A percentile compares a stretch with the other conserved stretches of the same genome.
Evolutionary conservation across 768 basidiomycete genomes (phyloP).

Genomic region (Termitomyces bulborhizus): DNA sequence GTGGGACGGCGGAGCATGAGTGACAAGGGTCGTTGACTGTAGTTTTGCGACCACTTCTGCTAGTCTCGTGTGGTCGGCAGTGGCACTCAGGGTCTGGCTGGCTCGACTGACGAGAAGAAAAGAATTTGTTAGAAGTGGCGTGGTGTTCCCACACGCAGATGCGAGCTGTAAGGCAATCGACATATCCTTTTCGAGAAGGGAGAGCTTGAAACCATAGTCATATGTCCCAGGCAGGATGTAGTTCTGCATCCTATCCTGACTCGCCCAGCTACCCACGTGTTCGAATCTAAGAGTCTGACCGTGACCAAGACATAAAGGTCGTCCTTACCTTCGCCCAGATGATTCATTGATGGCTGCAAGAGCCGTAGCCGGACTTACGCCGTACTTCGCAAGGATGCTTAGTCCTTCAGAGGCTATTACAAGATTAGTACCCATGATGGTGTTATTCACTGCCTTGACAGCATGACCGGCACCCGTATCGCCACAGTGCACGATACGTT

Average conservation of each 20-base stretch:
- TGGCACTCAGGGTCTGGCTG: not conserved
- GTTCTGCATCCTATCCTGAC: slow-evolving; percentile 1
- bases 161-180: slow-evolving; percentile 7
- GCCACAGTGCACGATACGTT: slow-evolving; percentile 4
- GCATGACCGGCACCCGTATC: slow-evolving; percentile 9
- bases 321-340: slow-evolving; percentile 7
- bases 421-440: slow-evolving; percentile 7
- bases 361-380: not conserved
- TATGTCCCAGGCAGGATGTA: slow-evolving; percentile 8
- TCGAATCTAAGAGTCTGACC: not conserved
- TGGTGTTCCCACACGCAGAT: slow-evolving; percentile 2
- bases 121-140: slow-evolving; percentile 5
- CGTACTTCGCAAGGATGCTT: slow-evolving; percentile 6
- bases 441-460: slow-evolving; percentile 10
- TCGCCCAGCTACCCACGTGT: slow-evolving; percentile 5
- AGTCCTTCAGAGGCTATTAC: slow-evolving; percentile 6
- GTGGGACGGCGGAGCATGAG: not conserved
- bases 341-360: slow-evolving; percentile 7
- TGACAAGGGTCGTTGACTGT: not conserved
- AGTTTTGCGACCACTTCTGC: not conserved
- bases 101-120: slow-evolving; percentile 2
- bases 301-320: not conserved
- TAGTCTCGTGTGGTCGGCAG: slow-evolving; percentile 2
- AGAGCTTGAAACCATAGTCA: slow-evolving; percentile 8
- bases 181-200: slow-evolving; percentile 11